Conservation (phyloP, 1,139 yeast genomes). For the Hyphopichia pseudoburtonii region DNA sequence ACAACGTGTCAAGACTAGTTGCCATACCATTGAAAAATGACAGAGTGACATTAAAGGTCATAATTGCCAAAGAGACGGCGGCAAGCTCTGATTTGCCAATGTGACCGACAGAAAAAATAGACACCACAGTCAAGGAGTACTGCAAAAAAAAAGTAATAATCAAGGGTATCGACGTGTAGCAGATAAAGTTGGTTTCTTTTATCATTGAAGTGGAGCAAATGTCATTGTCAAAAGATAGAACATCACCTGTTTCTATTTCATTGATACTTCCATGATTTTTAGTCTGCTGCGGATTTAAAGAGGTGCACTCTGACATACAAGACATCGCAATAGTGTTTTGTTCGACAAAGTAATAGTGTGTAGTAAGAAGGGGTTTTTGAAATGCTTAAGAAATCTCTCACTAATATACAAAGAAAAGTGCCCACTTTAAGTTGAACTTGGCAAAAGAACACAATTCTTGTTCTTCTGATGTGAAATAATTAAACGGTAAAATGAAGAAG, state of each 20-base stretch:
- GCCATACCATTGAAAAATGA: slow-evolving; percentile 34
- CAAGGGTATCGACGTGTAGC: slow-evolving; percentile 31
- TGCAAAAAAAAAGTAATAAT: slow-evolving; percentile 21
- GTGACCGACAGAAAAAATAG: slow-evolving; percentile 18
- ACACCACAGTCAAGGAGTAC: slow-evolving; percentile 17
- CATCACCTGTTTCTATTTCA: not conserved
- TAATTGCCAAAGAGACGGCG: slow-evolving; percentile 19
- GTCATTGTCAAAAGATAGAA: not conserved
- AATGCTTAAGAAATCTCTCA: no score
- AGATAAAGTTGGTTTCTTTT: not conserved
- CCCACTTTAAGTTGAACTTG: no score
- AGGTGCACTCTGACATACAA: no score
- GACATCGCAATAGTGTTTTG: no score
- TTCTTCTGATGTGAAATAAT: no score
- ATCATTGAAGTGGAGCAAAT: not conserved
- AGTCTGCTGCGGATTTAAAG: not conserved
- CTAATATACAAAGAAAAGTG: no score
- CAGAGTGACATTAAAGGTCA: slow-evolving; percentile 24
- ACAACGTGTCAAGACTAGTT: slow-evolving; percentile 41
- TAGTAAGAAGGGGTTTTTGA: no score
- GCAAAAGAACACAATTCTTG: no score
- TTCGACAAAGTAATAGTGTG: no score
- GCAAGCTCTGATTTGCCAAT: slow-evolving; percentile 20
- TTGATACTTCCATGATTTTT: not conserved
- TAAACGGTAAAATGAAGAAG: no score